These are phyloP conservation scores for Yamadazyma conglobata DNA, from an alignment of 1,139 yeast species.

Conservation along the genomic window DNA sequence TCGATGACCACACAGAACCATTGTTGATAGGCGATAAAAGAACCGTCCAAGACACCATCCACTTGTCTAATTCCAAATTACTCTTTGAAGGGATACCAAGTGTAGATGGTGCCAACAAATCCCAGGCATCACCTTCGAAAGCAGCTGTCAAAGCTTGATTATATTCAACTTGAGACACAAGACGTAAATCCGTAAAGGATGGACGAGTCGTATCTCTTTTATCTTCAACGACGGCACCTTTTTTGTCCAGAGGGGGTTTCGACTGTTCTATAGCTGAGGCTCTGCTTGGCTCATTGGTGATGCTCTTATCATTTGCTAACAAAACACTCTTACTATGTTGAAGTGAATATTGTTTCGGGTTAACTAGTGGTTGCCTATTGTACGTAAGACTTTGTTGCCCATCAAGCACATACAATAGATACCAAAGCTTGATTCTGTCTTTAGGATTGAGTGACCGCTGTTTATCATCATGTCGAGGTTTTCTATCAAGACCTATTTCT, in stretches of 20 bases:
- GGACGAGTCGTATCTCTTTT: slow-evolving; percentile 5
- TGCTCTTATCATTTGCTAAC: slow-evolving; percentile 9
- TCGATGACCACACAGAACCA: slow-evolving; percentile 68
- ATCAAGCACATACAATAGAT: slow-evolving; percentile 61
- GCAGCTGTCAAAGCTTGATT: slow-evolving; percentile 63
- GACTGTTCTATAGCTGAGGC: no score
- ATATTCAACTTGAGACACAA: slow-evolving; percentile 72
- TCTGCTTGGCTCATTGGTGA: background rate
- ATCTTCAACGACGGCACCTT: background rate
- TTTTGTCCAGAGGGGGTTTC: no score
- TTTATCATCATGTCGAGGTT: slow-evolving; percentile 17
- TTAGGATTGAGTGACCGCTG: slow-evolving; percentile 20
- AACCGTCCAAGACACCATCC: slow-evolving; percentile 84
- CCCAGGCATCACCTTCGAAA: slow-evolving; percentile 63
- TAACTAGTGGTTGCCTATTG: slow-evolving; percentile 54
- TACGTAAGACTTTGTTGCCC: slow-evolving; percentile 67
- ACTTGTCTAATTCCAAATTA: slow-evolving; percentile 64
- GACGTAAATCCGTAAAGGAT: slow-evolving; percentile 49
- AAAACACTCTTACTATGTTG: slow-evolving; percentile 36
- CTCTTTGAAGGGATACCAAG: slow-evolving; percentile 68
- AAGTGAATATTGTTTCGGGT: slow-evolving; percentile 43
- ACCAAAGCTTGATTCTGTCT: slow-evolving; percentile 61
- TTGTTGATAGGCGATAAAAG: slow-evolving; percentile 56
- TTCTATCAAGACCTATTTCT: slow-evolving; percentile 48
- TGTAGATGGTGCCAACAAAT: slow-evolving; percentile 52